These are phyloP conservation scores for Kuraishia molischiana DNA, from an alignment of 805 yeast species.

Conservation along the genomic window DNA sequence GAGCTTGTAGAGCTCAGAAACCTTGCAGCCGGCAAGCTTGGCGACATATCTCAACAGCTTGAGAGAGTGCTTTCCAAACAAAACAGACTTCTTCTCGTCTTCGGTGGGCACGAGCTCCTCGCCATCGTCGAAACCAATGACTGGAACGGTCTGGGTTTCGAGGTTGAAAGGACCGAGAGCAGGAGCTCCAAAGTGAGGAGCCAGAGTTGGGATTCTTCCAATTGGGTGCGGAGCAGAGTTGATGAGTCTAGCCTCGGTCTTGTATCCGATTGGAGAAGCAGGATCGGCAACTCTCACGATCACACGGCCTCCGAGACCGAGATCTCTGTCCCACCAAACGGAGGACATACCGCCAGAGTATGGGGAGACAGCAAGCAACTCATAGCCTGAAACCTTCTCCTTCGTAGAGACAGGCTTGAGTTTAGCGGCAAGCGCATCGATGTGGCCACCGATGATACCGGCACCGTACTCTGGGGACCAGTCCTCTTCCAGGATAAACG, in stretches of 20 bases:
- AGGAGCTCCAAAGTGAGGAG: conserved; percentile 77
- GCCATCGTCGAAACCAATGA: conserved; percentile 47
- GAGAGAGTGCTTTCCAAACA: conserved; percentile 60
- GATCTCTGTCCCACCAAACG: conserved; percentile 78
- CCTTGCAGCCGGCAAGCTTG: conserved; percentile 43
- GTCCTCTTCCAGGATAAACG: conserved; percentile 57
- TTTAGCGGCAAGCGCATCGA: conserved; percentile 59
- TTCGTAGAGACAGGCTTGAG: conserved; percentile 68
- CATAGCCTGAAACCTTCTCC: conserved; percentile 58
- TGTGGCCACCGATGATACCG: conserved; percentile 67
- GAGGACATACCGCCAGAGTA: conserved; percentile 63
- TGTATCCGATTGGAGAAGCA: conserved; percentile 12
- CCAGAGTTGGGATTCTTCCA: conserved; percentile 76
- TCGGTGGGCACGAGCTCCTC: conserved; percentile 40
- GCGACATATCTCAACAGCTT: conserved; percentile 62
- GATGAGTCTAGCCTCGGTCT: conserved; percentile 25
- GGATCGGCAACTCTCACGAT: conserved; percentile 33
- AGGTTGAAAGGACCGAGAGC: conserved; percentile 63
- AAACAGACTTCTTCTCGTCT: conserved; percentile 53
- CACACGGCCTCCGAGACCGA: conserved; percentile 76
- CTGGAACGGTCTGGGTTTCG: conserved; percentile 74
- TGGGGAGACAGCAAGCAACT: conserved; percentile 74
- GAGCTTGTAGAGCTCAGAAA: conserved; percentile 53
- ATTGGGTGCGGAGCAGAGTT: conserved; percentile 59
- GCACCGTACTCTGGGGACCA: conserved; percentile 61